Conservation (phyloP, 305 asterid species). For the Fraxinus floribunda region DNA sequence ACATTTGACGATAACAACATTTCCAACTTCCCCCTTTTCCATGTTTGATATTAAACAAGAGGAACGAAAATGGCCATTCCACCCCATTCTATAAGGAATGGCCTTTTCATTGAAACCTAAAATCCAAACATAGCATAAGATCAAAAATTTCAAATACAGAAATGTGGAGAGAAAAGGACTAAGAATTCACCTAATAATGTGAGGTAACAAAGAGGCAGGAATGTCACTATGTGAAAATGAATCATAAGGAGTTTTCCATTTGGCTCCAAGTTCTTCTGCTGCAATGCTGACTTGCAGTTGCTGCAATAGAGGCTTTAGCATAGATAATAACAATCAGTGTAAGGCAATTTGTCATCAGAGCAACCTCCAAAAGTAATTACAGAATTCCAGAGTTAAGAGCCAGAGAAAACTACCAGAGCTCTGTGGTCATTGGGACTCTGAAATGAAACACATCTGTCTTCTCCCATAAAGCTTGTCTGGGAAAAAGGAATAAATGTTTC, state of each 20-base stretch:
- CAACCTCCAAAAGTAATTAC: conserved; percentile 20
- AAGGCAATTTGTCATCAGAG: conserved; percentile 17
- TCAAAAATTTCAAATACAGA: neutral
- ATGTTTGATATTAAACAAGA: neutral
- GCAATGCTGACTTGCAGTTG: conserved; percentile 75
- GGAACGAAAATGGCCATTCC: neutral
- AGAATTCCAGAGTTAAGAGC: neutral
- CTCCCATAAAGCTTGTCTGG: conserved; percentile 13
- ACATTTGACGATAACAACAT: neutral
- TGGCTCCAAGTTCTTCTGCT: conserved; percentile 78
- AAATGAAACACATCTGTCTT: conserved; percentile 13
- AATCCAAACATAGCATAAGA: neutral
- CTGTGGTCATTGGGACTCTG: neutral
- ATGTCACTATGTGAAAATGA: conserved; percentile 62
- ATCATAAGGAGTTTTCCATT: conserved; percentile 79
- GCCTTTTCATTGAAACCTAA: neutral
- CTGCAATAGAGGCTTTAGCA: conserved; percentile 47
- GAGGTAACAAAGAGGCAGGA: conserved; percentile 71
- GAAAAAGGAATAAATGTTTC: neutral
- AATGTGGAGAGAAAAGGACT: neutral
- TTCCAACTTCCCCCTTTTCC: neutral
- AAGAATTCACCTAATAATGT: conserved; percentile 57
- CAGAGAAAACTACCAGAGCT: conserved; percentile 36
- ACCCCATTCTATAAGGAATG: neutral
- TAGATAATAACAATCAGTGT: conserved; percentile 26